A percentile compares a stretch with the other conserved stretches of the same genome.
Conservation (phyloP, 1,284 basidiomycete species). For the Volvariella volvacea region DNA sequence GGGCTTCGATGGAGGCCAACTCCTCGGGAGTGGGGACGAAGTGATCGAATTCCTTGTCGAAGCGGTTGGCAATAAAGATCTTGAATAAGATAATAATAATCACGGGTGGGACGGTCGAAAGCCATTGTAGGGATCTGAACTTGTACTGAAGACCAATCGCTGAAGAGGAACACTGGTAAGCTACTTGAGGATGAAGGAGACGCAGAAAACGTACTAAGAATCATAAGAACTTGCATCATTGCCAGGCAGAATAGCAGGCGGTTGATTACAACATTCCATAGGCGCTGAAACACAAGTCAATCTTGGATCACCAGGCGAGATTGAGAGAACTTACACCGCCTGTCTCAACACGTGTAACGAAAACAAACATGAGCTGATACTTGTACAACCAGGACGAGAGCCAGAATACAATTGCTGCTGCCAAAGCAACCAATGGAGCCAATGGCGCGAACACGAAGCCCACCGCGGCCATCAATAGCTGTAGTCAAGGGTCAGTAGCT, state of each 20-base stretch:
- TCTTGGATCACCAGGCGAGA: constrained; percentile 1
- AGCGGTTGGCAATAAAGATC: constrained; percentile 64
- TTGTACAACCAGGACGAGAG: constrained; percentile 78
- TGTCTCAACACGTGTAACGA: constrained; percentile 80
- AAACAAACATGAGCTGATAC: constrained; percentile 93
- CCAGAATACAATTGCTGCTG: constrained; percentile 80
- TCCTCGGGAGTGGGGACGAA: constrained; percentile 72
- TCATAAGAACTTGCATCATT: constrained; percentile 82
- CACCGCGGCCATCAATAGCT: constrained; percentile 85
- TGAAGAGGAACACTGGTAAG: constrained; percentile 21
- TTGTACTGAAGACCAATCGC: constrained; percentile 82
- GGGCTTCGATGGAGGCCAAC: constrained; percentile 59
- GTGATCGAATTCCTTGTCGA: constrained; percentile 70
- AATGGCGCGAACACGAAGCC: constrained; percentile 89
- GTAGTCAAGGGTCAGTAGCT: not conserved
- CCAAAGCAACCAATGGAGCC: constrained; percentile 80
- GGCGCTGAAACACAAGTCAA: constrained; percentile 44
- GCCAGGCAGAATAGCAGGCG: constrained; percentile 70
- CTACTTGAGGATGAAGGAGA: not conserved
- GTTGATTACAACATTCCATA: constrained; percentile 92
- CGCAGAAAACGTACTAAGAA: constrained; percentile 60
- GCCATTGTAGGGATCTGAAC: constrained; percentile 68
- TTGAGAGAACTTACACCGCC: constrained; percentile 65
- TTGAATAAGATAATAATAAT: constrained; percentile 78
- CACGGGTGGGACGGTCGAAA: constrained; percentile 75